A percentile compares a stretch with the other conserved stretches of the same genome.
Evolutionary conservation across 441 rosid species (phyloP).

Genomic region (Macaranga tanarius): DNA sequence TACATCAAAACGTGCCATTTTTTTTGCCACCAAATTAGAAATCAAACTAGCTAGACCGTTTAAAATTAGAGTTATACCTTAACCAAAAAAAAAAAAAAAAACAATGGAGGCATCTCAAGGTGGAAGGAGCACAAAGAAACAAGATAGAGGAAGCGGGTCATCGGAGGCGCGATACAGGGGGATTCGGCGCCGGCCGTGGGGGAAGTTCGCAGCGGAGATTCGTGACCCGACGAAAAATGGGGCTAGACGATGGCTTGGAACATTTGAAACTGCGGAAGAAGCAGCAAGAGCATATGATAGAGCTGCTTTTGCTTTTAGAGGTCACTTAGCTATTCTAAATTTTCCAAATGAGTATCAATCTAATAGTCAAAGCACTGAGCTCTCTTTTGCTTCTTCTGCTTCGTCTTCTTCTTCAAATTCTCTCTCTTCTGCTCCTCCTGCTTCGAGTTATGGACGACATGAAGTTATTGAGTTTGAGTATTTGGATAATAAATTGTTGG

Average conservation of each 20-base stretch:
- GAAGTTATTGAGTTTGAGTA: constrained; percentile 71
- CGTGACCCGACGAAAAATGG: constrained; percentile 75
- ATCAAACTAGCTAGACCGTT: neutral
- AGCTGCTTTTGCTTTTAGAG: constrained; percentile 68
- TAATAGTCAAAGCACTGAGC: constrained; percentile 14
- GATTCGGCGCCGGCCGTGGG: constrained; percentile 74
- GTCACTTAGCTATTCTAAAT: constrained; percentile 70
- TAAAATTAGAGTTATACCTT: neutral
- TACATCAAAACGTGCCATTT: neutral
- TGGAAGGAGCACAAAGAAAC: constrained; percentile 10
- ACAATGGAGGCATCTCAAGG: constrained; percentile 28
- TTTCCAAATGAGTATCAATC: constrained; percentile 63
- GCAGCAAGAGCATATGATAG: constrained; percentile 78
- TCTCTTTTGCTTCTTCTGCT: constrained; percentile 15
- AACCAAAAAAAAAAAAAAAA: neutral
- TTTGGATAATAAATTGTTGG: constrained; percentile 65
- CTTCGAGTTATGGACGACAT: constrained; percentile 9
- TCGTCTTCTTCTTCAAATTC: constrained; percentile 12
- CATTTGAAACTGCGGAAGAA: constrained; percentile 67
- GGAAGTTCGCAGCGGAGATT: constrained; percentile 79
- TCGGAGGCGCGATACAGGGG: constrained; percentile 54
- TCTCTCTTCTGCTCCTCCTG: neutral
- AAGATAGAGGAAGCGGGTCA: constrained; percentile 3
- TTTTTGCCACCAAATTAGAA: constrained; percentile 23
- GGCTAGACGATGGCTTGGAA: constrained; percentile 73